Base-by-base conservation (phyloP, 2,329 filamentous ascomycete genomes). In the Aspergillus fumigatus region DNA sequence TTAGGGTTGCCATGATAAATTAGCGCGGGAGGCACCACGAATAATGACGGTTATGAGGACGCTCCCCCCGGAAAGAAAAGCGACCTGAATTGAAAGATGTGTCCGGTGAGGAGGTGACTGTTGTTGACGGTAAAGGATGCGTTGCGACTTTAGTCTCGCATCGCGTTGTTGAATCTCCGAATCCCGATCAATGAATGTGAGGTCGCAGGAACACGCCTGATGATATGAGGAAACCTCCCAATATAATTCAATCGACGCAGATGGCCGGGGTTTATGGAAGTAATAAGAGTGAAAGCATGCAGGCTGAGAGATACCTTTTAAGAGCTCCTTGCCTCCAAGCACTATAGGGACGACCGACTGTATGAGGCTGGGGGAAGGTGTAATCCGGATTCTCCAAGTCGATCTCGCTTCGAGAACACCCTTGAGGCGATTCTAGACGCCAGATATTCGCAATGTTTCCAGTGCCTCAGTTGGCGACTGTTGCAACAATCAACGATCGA, bases 361-460 rank as follows among this genome's bases (percentile, higher is more conserved):
- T 26, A 45, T 50, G 51, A 50, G 51, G 52, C 48, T 54, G 48
- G 54, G 51, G 47, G 50, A 45, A 47, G 45, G 25, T 21, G 26
- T 8, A 38, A 19, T 29, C 14, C 29, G 10, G 19, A 21, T 6
- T 53, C 49, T 29, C 52, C 49, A 23, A 54, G 51, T 52, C 56
- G 56, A 38, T 40, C 10, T 14, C 19, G 19, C 49, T 21, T 21
- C 11, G 21, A n/a, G 23, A 68, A 29, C 25, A 60, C 68, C 43
- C 75, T 75, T 1, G 74, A 77, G 25, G 77, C 69, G 11, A 74
- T 69, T 10, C 69, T 71, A 65, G 72, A 78, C n/a, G 75, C 65
- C 50, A 61, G 32, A 11, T 19, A 47, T 4, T 14, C 43, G 11
- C 21, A 23, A 47, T 26, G 23, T 26, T 11, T 21, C 21, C 43